phyloP scores from a whole-genome alignment of 1,139 yeast species.

The Taphrina deformans region DNA sequence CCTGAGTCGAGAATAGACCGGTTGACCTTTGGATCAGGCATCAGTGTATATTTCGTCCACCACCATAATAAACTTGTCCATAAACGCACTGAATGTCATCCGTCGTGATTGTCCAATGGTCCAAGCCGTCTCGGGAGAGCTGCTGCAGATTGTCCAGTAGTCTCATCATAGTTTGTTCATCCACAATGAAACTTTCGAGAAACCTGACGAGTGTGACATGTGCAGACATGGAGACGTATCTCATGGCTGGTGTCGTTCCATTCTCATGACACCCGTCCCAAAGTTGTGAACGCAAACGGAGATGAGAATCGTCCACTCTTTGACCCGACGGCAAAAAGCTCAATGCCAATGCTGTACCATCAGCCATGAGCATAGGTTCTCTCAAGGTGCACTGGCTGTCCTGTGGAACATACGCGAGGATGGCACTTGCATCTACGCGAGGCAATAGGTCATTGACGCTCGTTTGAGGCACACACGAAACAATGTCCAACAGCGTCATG shows the following conservation, averaged over 20 bases:
- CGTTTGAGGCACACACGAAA: background rate
- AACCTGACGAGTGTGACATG: constrained; percentile 17
- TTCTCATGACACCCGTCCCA: background rate
- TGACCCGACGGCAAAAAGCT: background rate
- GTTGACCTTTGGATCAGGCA: too few species aligned
- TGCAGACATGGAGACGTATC: constrained; percentile 8
- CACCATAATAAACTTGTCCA: constrained; percentile 21
- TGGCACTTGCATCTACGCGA: background rate
- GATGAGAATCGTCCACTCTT: background rate
- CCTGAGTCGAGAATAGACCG: background rate
- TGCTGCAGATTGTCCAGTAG: background rate
- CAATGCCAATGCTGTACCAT: constrained; percentile 1
- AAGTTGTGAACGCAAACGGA: background rate
- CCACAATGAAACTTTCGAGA: background rate
- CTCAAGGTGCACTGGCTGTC: background rate
- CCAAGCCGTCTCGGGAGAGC: background rate
- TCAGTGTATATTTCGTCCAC: background rate
- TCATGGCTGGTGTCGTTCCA: background rate
- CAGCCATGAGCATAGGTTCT: background rate
- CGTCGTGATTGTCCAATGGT: background rate
- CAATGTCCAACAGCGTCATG: constrained; percentile 14
- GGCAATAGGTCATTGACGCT: background rate
- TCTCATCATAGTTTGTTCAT: background rate
- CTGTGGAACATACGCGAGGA: background rate
- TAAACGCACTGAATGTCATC: background rate